A percentile compares a stretch with the other conserved stretches of the same genome.
These are phyloP conservation scores for Colletotrichum sp. DNA, from an alignment of 2,329 filamentous ascomycete species.

Conservation along the genomic window DNA sequence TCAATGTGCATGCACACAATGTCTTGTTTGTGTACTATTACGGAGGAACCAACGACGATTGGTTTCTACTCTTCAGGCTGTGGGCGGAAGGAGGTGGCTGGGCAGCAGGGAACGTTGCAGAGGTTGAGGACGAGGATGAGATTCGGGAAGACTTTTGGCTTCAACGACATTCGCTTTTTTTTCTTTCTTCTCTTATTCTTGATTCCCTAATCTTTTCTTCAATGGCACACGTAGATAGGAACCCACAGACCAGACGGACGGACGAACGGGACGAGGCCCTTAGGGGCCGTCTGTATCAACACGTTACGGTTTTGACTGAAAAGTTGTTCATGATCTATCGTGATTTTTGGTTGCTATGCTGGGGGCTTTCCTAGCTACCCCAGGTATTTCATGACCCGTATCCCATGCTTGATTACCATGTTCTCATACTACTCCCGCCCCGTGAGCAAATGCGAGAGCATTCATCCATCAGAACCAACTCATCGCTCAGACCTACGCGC, in stretches of 20 bases:
- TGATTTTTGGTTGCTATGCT: neutral
- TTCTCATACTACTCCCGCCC: neutral
- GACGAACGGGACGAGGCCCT: neutral
- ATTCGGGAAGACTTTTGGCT: slow-evolving; percentile 6
- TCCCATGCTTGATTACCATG: neutral
- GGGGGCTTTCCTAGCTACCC: neutral
- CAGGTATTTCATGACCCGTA: neutral
- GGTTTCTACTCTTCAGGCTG: neutral
- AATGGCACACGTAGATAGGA: slow-evolving; percentile 8
- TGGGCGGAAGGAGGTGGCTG: neutral
- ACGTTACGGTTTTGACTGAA: neutral
- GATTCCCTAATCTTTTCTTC: slow-evolving; percentile 3
- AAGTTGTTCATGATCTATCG: neutral
- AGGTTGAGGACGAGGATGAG: neutral
- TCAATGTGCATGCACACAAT: neutral
- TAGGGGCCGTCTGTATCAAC: neutral
- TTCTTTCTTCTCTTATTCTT: slow-evolving; percentile 8
- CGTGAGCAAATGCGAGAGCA: neutral
- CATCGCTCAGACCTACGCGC: neutral
- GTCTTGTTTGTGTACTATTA: slow-evolving; percentile 3
- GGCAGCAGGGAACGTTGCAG: neutral
- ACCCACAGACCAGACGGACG: neutral
- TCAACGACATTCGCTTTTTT: slow-evolving; percentile 14
- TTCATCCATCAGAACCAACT: neutral
- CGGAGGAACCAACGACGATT: neutral